These are phyloP conservation scores for Diplodia scrobiculata DNA, from an alignment of 2,329 filamentous ascomycete genomes.

Conservation along the genomic window DNA sequence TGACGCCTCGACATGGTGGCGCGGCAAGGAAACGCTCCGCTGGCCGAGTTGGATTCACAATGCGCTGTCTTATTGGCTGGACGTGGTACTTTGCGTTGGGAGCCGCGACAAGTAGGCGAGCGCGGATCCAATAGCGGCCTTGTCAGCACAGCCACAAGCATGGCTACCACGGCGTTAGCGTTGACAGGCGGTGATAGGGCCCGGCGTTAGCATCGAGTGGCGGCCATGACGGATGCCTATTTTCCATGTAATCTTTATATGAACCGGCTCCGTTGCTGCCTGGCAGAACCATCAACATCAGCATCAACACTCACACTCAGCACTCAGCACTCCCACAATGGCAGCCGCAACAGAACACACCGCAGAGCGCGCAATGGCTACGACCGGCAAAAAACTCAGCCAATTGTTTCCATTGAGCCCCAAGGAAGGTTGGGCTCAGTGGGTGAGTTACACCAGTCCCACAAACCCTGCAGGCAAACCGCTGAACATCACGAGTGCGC, in stretches of 20 bases:
- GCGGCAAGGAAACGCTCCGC: background rate
- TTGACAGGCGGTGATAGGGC: constrained; percentile 1
- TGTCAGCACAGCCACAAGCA: background rate
- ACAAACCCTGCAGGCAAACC: too few species aligned
- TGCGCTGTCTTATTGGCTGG: background rate
- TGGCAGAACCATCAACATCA: background rate
- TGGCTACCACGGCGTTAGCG: constrained; percentile 2
- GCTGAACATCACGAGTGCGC: constrained; percentile 68
- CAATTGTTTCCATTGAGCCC: constrained; percentile 82
- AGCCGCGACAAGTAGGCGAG: background rate
- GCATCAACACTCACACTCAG: background rate
- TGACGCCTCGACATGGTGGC: background rate
- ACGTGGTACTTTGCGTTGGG: background rate
- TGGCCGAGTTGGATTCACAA: background rate
- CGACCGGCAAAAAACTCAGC: constrained; percentile 41
- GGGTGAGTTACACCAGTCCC: constrained; percentile 57
- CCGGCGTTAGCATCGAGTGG: background rate
- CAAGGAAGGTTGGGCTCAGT: constrained; percentile 88
- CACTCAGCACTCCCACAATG: background rate
- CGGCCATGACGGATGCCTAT: background rate
- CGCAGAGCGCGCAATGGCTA: constrained; percentile 42
- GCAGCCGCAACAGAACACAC: background rate
- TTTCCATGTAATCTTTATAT: background rate
- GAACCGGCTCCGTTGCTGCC: background rate
- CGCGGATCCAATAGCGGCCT: background rate